Conservation (phyloP, 78 protist genomes). For the Diacronema lutheri region DNA sequence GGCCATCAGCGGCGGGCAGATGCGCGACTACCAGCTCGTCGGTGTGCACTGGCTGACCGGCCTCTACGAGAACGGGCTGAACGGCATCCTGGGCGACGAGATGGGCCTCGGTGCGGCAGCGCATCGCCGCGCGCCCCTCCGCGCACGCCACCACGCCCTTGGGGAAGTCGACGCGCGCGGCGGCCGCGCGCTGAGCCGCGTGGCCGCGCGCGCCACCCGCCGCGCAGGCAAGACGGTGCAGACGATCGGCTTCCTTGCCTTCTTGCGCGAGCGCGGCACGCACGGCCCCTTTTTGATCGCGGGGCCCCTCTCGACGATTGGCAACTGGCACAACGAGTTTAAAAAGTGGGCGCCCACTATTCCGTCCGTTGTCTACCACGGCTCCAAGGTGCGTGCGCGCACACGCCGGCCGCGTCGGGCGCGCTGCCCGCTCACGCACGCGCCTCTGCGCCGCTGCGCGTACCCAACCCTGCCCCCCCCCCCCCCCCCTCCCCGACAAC, state of each 20-base stretch:
- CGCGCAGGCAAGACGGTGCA: slow-evolving; percentile 90
- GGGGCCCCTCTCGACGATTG: slow-evolving; percentile 93
- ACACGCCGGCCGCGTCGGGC: too few relatives aligned
- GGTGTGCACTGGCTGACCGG: slow-evolving; percentile 94
- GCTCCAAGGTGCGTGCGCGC: too few relatives aligned
- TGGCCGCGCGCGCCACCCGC: too few relatives aligned
- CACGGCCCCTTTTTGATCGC: slow-evolving; percentile 91
- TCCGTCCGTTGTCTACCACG: slow-evolving; percentile 62
- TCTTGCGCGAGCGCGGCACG: not conserved
- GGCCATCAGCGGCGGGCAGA: not conserved
- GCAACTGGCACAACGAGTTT: slow-evolving; percentile 90
- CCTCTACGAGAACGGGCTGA: slow-evolving; percentile 81
- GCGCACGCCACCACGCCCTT: too few relatives aligned
- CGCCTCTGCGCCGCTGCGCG: too few relatives aligned
- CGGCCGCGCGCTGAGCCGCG: too few relatives aligned
- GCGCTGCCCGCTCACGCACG: too few relatives aligned
- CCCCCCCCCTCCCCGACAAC: too few relatives aligned
- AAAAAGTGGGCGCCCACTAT: slow-evolving; percentile 79
- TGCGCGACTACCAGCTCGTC: slow-evolving; percentile 52
- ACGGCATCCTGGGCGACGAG: slow-evolving; percentile 97
- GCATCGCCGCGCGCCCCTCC: not conserved
- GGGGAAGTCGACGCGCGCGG: too few relatives aligned
- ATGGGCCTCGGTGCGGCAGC: slow-evolving; percentile 84
- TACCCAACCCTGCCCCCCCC: too few relatives aligned
- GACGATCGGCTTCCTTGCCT: slow-evolving; percentile 75